A percentile compares a stretch with the other conserved stretches of the same genome.
These are phyloP conservation scores for Aureobasidium sp. DNA, from an alignment of 2,329 filamentous ascomycete genomes.

Conservation along the genomic window DNA sequence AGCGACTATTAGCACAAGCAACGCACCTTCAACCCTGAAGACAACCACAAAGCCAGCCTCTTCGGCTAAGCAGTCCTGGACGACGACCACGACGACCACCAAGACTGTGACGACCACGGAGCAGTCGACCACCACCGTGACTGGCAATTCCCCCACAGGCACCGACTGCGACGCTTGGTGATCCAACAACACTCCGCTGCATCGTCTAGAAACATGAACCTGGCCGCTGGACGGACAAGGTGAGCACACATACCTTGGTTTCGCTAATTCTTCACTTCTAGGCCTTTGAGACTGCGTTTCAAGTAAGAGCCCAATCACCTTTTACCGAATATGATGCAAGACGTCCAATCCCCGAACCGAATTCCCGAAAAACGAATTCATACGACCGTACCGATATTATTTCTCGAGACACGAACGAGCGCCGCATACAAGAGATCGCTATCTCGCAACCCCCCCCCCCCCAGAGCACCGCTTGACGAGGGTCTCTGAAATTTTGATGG, in stretches of 20 bases:
- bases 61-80: background rate
- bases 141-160: background rate
- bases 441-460: background rate
- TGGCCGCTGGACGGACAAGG: constrained; percentile 5
- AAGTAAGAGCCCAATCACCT: constrained; percentile 4
- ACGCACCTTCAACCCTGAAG: background rate
- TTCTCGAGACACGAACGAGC: background rate
- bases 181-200: background rate
- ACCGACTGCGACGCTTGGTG: background rate
- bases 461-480: no score
- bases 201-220: background rate
- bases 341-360: background rate
- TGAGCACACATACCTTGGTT: background rate
- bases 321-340: background rate
- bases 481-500: no score
- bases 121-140: background rate
- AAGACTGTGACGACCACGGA: background rate
- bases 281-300: constrained; percentile 5
- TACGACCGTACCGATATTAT: background rate
- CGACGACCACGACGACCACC: background rate
- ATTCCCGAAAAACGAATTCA: background rate
- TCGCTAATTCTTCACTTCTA: background rate
- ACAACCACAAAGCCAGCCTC: background rate
- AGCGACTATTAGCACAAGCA: background rate
- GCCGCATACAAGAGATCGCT: background rate